phyloP scores from a whole-genome alignment of 768 basidiomycete genomes.

The Astraeus odoratus region DNA sequence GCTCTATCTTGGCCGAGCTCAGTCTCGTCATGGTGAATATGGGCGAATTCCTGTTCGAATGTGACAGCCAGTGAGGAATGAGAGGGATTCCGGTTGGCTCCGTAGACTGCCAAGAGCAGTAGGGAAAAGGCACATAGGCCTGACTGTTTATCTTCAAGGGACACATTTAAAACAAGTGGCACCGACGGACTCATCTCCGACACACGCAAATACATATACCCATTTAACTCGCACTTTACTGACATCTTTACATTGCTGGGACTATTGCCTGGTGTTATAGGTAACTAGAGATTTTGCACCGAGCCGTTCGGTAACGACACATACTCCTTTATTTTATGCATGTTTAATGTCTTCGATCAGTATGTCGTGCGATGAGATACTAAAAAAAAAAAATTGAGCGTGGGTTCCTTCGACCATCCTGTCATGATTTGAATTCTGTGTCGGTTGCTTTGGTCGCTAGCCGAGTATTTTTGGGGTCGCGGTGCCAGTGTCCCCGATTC shows the following conservation, averaged over 20 bases:
- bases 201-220: not conserved
- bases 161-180: not conserved
- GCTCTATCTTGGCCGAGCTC: slow-evolving; percentile 12
- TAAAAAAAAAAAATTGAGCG: no score
- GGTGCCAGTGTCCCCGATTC: slow-evolving; percentile 1
- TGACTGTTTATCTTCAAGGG: no score
- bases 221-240: no score
- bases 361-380: no score
- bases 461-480: slow-evolving; percentile 2
- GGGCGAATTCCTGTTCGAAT: slow-evolving; percentile 15
- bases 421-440: no score
- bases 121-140: no score
- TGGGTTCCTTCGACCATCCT: no score
- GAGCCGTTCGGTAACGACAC: no score
- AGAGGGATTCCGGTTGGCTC: not conserved
- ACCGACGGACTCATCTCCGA: no score
- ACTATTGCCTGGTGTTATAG: no score
- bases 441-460: not conserved
- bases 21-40: slow-evolving; percentile 14
- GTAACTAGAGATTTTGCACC: no score
- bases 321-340: slow-evolving; percentile 1
- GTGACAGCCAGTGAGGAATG: slow-evolving; percentile 1
- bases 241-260: no score
- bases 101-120: not conserved
- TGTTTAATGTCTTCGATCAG: not conserved